Percentiles rank a stretch among this genome's conserved stretches.
phyloP scores from a whole-genome alignment of 352 stramenopile species.

The Peronospora tabacina region DNA sequence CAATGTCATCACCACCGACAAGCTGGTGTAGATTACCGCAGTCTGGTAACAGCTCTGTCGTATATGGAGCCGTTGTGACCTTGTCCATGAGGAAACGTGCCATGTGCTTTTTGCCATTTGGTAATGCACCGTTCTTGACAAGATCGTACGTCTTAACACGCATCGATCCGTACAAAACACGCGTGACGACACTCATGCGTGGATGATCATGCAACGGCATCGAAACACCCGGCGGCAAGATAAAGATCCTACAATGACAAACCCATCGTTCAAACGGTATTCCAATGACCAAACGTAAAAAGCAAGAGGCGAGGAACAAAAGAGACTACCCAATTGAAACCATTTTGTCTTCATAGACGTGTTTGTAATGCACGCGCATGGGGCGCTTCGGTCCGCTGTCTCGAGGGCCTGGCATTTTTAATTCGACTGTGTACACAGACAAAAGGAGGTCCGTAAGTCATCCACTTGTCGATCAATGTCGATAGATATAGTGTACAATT shows the following conservation, averaged over 20 bases:
- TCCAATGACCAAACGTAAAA: neutral
- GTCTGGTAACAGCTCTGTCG: constrained; percentile 61
- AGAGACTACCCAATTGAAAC: constrained; percentile 67
- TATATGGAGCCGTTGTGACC: constrained; percentile 45
- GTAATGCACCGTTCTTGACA: constrained; percentile 10
- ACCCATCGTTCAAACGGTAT: neutral
- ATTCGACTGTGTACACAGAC: constrained; percentile 36
- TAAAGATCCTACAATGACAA: constrained; percentile 58
- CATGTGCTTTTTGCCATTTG: constrained; percentile 14
- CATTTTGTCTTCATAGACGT: constrained; percentile 74
- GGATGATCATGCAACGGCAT: constrained; percentile 82
- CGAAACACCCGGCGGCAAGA: constrained; percentile 55
- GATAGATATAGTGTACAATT: constrained; percentile 40
- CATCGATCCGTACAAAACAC: constrained; percentile 67
- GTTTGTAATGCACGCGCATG: constrained; percentile 56
- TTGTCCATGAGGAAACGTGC: constrained; percentile 41
- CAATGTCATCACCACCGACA: constrained; percentile 52
- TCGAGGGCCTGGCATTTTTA: constrained; percentile 35
- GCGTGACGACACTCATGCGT: constrained; percentile 79
- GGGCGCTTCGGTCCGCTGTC: constrained; percentile 4
- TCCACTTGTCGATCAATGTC: neutral
- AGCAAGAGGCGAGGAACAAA: neutral
- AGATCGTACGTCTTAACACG: constrained; percentile 62
- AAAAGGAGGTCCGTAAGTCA: neutral
- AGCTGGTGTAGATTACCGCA: constrained; percentile 76